Conservation (phyloP, 2,329 filamentous ascomycete genomes). For the Graphilbum fragrans region DNA sequence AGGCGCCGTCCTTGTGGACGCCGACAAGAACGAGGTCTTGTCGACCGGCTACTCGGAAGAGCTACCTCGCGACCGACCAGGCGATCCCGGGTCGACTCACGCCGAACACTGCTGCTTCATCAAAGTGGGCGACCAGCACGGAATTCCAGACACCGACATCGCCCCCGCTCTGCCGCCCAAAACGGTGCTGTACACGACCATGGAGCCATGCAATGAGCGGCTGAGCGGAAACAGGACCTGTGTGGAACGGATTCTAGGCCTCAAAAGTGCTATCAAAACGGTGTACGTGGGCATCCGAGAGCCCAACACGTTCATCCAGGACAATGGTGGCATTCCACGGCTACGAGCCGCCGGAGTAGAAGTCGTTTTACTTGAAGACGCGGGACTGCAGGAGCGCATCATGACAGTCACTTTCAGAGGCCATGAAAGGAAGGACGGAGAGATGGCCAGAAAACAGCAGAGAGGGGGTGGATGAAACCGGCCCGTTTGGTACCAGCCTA, state of each 20-base stretch:
- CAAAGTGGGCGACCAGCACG: slow-evolving; percentile 25
- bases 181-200: slow-evolving; percentile 29
- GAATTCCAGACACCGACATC: slow-evolving; percentile 22
- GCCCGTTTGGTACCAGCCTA: too few species aligned
- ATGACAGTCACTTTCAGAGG: slow-evolving; percentile 2
- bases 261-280: slow-evolving; percentile 5
- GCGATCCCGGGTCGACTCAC: slow-evolving; percentile 25
- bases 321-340: slow-evolving; percentile 2
- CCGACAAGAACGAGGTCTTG: slow-evolving; percentile 21
- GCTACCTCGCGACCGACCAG: slow-evolving; percentile 21
- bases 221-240: slow-evolving; percentile 22
- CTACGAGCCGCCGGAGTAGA: slow-evolving; percentile 2
- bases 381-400: background rate
- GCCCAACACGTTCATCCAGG: slow-evolving; percentile 2
- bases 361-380: slow-evolving; percentile 3
- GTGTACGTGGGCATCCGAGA: slow-evolving; percentile 9
- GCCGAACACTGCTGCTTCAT: slow-evolving; percentile 32
- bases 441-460: too few species aligned
- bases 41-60: slow-evolving; percentile 30
- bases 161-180: slow-evolving; percentile 23
- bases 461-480: too few species aligned
- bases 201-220: slow-evolving; percentile 31
- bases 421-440: background rate
- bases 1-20: slow-evolving; percentile 26
- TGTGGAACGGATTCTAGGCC: slow-evolving; percentile 5